Evolutionary conservation across 2,329 filamentous ascomycete species (phyloP).

Genomic region (Fusarium anthophilum): DNA sequence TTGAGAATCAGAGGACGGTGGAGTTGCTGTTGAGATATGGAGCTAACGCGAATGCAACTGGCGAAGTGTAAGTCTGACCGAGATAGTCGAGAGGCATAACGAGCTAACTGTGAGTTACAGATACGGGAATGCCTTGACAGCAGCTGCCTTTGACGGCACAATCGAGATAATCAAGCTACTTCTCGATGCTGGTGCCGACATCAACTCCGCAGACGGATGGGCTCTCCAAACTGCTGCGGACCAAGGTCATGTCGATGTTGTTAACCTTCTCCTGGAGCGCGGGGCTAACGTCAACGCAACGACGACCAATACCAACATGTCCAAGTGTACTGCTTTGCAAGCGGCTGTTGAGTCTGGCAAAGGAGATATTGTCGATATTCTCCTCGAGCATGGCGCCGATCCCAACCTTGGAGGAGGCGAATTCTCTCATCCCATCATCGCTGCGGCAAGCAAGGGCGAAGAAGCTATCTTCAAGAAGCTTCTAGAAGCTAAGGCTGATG

Average conservation of each 20-base stretch:
- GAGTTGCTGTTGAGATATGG: constrained; percentile 48
- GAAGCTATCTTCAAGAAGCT: constrained; percentile 49
- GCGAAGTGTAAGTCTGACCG: constrained; percentile 43
- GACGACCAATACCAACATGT: constrained; percentile 42
- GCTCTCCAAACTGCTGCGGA: constrained; percentile 51
- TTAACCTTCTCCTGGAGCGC: constrained; percentile 46
- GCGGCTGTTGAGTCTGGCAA: constrained; percentile 50
- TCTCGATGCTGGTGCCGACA: constrained; percentile 46
- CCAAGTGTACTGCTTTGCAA: constrained; percentile 51
- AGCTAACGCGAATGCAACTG: constrained; percentile 51
- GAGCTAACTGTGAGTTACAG: background rate
- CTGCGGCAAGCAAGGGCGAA: constrained; percentile 48
- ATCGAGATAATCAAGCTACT: constrained; percentile 44
- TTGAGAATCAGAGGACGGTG: constrained; percentile 50
- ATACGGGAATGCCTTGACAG: constrained; percentile 45
- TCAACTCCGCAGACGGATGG: constrained; percentile 49
- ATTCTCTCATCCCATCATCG: constrained; percentile 48
- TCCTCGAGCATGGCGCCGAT: constrained; percentile 50
- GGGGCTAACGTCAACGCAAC: constrained; percentile 50
- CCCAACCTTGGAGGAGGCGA: constrained; percentile 51
- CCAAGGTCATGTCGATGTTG: constrained; percentile 48
- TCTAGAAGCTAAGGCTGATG: constrained; percentile 47
- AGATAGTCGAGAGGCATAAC: rapidly evolving
- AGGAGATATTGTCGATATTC: constrained; percentile 48
- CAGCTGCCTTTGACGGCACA: constrained; percentile 51